Conservation (phyloP, 1,139 yeast species). For the Pichia sp. region DNA sequence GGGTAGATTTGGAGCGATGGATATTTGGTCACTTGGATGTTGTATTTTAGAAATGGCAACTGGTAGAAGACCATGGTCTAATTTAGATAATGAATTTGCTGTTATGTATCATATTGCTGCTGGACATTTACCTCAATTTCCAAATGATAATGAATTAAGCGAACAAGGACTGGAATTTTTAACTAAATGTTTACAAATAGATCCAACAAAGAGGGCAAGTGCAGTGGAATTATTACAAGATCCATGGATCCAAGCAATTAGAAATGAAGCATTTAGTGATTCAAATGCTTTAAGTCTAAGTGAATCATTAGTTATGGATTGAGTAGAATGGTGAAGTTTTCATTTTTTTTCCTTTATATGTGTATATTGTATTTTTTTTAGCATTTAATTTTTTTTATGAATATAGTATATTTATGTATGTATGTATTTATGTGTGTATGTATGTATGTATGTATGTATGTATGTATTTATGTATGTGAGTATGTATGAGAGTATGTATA, state of each 20-base stretch:
- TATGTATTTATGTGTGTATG: background rate
- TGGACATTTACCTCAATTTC: conserved; percentile 85
- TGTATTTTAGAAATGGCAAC: conserved; percentile 80
- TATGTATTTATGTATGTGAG: background rate
- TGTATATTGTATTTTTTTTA: too few species aligned
- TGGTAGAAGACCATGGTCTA: conserved; percentile 82
- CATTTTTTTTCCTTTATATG: background rate
- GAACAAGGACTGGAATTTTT: conserved; percentile 66
- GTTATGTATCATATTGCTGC: conserved; percentile 98
- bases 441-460: background rate
- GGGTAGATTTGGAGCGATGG: conserved; percentile 69
- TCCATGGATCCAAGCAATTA: conserved; percentile 80
- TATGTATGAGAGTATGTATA: background rate
- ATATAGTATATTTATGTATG: too few species aligned
- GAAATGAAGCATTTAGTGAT: conserved; percentile 63
- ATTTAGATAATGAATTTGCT: conserved; percentile 95
- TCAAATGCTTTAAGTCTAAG: background rate
- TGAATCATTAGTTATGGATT: background rate
- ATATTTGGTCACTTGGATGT: conserved; percentile 80
- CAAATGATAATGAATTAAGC: conserved; percentile 71
- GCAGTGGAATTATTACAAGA: conserved; percentile 82
- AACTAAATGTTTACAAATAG: conserved; percentile 71
- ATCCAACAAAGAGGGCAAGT: conserved; percentile 71
- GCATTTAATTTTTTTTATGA: too few species aligned
- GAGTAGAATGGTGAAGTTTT: background rate